These are phyloP conservation scores for Neonectria faginata DNA, from an alignment of 2,329 filamentous ascomycete genomes.

Conservation along the genomic window DNA sequence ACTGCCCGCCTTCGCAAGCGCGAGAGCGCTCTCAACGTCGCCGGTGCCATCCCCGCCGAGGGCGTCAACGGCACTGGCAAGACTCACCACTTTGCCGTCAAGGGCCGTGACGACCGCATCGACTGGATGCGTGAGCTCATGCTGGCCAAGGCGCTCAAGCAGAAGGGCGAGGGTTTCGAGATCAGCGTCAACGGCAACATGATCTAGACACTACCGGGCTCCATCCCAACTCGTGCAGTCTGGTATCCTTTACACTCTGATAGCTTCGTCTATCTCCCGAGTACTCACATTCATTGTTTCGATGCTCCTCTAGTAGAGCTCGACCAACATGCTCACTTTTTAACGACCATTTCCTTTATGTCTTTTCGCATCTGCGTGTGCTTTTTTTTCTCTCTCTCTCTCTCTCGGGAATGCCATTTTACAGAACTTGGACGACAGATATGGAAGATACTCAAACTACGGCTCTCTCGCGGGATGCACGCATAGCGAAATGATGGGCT, in stretches of 20 bases:
- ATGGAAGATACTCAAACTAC: conserved; percentile 41
- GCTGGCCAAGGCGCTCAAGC: conserved; percentile 87
- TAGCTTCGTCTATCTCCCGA: conserved; percentile 7
- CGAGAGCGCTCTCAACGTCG: conserved; percentile 59
- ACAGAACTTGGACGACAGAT: conserved; percentile 40
- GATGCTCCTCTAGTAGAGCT: neutral
- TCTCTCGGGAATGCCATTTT: conserved; percentile 26
- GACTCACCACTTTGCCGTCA: conserved; percentile 92
- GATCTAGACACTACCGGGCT: conserved; percentile 60
- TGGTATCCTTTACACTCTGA: conserved; percentile 6
- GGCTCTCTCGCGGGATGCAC: conserved; percentile 47
- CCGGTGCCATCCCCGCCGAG: conserved; percentile 51
- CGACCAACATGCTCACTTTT: conserved; percentile 1
- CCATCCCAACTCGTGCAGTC: neutral
- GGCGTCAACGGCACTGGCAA: conserved; percentile 76
- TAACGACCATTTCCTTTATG: conserved; percentile 16
- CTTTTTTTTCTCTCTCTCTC: conserved; percentile 23
- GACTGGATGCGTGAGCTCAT: conserved; percentile 98
- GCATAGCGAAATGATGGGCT: conserved; percentile 45
- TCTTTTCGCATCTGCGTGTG: conserved; percentile 20
- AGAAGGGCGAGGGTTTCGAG: conserved; percentile 86
- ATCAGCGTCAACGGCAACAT: conserved; percentile 84
- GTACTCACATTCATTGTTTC: conserved; percentile 8
- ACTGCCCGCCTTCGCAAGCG: conserved; percentile 66
- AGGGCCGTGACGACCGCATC: conserved; percentile 84